phyloP scores from a whole-genome alignment of 2,329 filamentous ascomycete species.

The Lasiodiplodia hormozganensis region DNA sequence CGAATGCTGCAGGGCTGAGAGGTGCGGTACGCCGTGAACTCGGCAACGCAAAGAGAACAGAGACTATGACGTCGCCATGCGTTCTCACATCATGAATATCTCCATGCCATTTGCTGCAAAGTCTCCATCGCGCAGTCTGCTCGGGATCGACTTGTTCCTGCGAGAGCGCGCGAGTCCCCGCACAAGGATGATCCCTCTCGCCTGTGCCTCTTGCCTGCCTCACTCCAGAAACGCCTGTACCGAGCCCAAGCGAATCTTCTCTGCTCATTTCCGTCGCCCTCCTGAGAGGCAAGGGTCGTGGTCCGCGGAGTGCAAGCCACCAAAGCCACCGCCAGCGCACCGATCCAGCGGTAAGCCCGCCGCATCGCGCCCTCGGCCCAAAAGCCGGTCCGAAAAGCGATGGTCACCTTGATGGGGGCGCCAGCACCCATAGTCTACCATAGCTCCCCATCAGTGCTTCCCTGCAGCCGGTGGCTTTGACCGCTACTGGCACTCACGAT shows the following conservation, averaged over 20 bases:
- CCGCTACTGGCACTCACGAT: slow-evolving; percentile 3
- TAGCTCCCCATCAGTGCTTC: slow-evolving; percentile 2
- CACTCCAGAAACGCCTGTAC: neutral
- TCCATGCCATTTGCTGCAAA: no score
- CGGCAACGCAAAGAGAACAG: neutral
- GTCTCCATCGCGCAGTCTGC: no score
- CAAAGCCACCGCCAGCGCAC: neutral
- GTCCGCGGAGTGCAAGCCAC: neutral
- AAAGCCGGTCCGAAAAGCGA: slow-evolving; percentile 13
- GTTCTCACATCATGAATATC: neutral
- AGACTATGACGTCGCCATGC: neutral
- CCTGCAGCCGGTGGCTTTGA: slow-evolving; percentile 4
- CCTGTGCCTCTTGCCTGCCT: neutral
- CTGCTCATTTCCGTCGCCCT: neutral
- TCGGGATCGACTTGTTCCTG: no score
- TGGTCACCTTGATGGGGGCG: neutral
- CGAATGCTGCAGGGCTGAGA: no score
- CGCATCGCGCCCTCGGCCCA: neutral
- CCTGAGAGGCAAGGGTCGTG: neutral
- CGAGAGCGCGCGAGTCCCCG: neutral
- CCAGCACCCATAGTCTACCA: slow-evolving; percentile 23
- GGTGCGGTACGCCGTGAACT: no score
- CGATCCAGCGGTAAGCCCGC: neutral
- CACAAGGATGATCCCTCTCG: neutral
- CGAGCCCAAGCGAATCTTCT: neutral